Base-by-base conservation (phyloP, 352 stramenopile species). In the Aphanomyces euteiches region DNA sequence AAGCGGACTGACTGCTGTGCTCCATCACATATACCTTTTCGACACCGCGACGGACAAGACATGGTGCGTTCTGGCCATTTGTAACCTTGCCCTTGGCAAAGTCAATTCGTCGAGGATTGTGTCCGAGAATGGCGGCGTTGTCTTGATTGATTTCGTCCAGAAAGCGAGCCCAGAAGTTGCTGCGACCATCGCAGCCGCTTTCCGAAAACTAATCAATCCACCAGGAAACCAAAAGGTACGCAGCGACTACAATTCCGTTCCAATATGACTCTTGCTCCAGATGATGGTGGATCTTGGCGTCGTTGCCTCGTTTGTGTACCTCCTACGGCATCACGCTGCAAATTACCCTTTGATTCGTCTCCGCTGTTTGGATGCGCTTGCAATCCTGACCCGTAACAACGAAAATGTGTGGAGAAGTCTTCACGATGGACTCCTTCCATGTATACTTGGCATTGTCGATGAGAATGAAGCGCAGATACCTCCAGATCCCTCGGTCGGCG, bases 31-130 rank as follows among this genome's bases (percentile, higher is more conserved):
- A 34, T 91, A 90, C 69, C 47, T 74, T 1, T 15, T 61, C 48
- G 61, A 69, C 12, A 12, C 45, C 40, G 47, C 59, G 53, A 75
- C 19, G 77, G 75, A 15, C 73, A 79, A 38, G 75, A 79, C 10
- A 74, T 93, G 54, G 28, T 86, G 79, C 48, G 77, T 77, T 1
- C 67, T 89, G 17, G 78, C 85, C 3, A 77, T 84, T 15, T 86
- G 82, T 65, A 93, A 91, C 70, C 74, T 93, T 38, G 71, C 79
- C 0, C 69, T 90, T 10, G 82, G 81, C 6, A 80, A 79, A 71
- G 82, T 93, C 17, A 93, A 93, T 69, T 83, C 85, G 47, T 76
- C 85, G 7, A 74, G 77, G 2, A 67, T 91, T 12, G 58, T 93
- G 0, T 77, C 85, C 34, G 82, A 89, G 43, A 72, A 77, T 15